Base-by-base conservation (phyloP, 306 rosid species). In the Fragaria iinumae region DNA sequence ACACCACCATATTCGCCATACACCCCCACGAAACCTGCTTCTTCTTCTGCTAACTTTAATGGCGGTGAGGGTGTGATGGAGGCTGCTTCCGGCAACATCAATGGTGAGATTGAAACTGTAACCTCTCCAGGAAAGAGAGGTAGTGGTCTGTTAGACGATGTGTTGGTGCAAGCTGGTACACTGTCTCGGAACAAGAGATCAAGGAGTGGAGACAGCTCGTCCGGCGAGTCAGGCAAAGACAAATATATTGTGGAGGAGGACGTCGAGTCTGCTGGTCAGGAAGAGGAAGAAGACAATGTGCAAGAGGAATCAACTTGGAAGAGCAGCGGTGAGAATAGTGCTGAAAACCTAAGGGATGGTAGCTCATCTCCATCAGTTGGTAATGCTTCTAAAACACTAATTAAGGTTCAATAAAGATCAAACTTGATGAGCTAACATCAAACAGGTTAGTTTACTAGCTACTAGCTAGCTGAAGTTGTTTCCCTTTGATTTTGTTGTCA, bases 91-190 rank as follows among this genome's bases (percentile, higher is more conserved):
- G 77, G 70, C 71, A 66, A 47, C 77, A 68, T 39, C 11, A 38
- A 75, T 75, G 81, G 57, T 20, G 68, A 56, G 52, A 13, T 74
- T n/a, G 82, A 70, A 38, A 59, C 85, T 16, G 80, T 76, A 17
- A 43, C 67, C 14, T 66, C 75, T 4, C 82, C 56, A 5, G 78
- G 73, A 32, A 87, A 88, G 21, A 65, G 69, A 65, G 45, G 69
- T 71, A 87, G 84, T 60, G 96, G 96, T 11, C 75, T 91, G 39
- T 80, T 91, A 79, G 92, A 88, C 65, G 93, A 79, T 62, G n/a
- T 91, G 10, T 76, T 90, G 59, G 44, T 48, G 48, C 88, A 90
- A 80, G 87, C 86, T 67, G 77, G 62, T 66, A 81, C 60, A 18
- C 75, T 83, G 56, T 83, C 82, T 50, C 74, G 79, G 53, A 85